Evolutionary conservation across 2,329 filamentous ascomycete species (phyloP), one percentile per base, ranked within the genome.

Genomic region (Alternaria panax): DNA sequence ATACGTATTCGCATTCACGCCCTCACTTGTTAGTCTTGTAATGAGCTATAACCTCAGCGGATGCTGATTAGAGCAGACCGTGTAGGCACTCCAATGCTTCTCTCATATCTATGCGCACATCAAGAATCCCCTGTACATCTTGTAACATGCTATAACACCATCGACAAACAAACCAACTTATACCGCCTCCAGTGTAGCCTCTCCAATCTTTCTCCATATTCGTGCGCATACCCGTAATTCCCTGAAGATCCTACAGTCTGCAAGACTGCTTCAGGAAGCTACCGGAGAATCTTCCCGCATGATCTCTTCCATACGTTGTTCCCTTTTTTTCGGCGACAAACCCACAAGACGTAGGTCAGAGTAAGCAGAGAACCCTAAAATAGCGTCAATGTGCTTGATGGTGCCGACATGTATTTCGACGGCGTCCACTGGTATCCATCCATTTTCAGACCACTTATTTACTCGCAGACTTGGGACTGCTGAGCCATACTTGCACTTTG

Each of bases 161-260:
- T n/a, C n/a, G n/a, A n/a, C n/a, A n/a, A n/a, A n/a, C n/a, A n/a
- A n/a, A n/a, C n/a, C n/a, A n/a, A n/a, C 4, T 7, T 5, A 46
- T 7, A 3, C 8, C 12, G n/a, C 32, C 5, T 16, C 27, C 27
- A 14, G 9, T 11, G 7, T 22, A 4, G n/a, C 20, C 18, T 47
- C 0, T 5, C 27, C 1, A 6, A 16, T 4, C 18, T 24, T 24
- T 4, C 16, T 30, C 12, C 2, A 1, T n/a, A 11, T 12, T 20
- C 1, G 1, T 47, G 14, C 7, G 22, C 28, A 34, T 32, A 47
- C 5, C 7, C 8, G 12, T 8, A 47, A 28, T 47, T 47, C 45
- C 14, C 6, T 24, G 18, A 47, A 34, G 18, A 18, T 34, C 18
- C 20, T 34, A 8, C 45, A 47, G 24, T 47, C 45, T 32, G 45